A percentile compares a stretch with the other conserved stretches of the same genome.
Evolutionary conservation across 768 basidiomycete genomes (phyloP).

Genomic region (Russula griseocarnosa): DNA sequence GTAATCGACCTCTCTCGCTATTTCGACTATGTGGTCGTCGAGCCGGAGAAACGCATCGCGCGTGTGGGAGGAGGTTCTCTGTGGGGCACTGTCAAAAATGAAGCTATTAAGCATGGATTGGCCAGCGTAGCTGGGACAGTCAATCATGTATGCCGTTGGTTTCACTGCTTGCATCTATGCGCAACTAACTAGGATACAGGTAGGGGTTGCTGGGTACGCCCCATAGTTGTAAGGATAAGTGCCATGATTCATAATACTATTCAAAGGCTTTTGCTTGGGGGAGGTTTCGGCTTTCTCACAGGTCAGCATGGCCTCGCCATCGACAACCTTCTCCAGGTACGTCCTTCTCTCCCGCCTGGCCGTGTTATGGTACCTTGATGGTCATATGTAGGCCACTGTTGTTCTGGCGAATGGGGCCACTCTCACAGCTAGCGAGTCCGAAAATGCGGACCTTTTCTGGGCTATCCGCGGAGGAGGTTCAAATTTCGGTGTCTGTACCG

Average conservation of each 20-base stretch:
- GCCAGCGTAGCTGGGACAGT: constrained; percentile 48
- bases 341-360: constrained; percentile 23
- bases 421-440: constrained; percentile 33
- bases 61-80: constrained; percentile 47
- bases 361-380: constrained; percentile 15
- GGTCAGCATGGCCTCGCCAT: constrained; percentile 42
- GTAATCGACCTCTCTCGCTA: constrained; percentile 49
- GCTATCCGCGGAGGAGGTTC: constrained; percentile 50
- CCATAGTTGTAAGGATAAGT: not conserved
- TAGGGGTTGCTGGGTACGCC: constrained; percentile 49
- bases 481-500: constrained; percentile 54
- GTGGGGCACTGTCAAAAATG: constrained; percentile 46
- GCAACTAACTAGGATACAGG: constrained; percentile 33
- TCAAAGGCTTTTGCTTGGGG: constrained; percentile 48
- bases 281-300: constrained; percentile 52
- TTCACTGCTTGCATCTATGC: not conserved
- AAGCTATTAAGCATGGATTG: constrained; percentile 43
- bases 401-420: constrained; percentile 45
- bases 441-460: constrained; percentile 48
- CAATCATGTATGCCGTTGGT: constrained; percentile 42
- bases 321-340: constrained; percentile 43
- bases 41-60: constrained; percentile 39
- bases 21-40: constrained; percentile 39
- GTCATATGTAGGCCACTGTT: constrained; percentile 38
- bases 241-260: not conserved